phyloP scores from a whole-genome alignment of 2,329 filamentous ascomycete species.

The Ramularia collo-cygni region DNA sequence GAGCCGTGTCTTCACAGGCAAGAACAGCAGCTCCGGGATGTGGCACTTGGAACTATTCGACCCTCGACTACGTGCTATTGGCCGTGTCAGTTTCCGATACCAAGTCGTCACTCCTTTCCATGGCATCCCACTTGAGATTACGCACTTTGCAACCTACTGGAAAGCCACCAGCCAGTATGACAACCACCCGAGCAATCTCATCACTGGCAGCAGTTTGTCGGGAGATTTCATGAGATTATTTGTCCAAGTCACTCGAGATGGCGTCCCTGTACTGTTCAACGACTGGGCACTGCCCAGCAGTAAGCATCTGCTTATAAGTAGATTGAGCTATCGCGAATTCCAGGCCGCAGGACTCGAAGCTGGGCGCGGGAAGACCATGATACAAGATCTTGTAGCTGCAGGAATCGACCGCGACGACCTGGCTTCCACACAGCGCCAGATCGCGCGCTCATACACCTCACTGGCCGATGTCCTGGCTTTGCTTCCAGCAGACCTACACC shows the following conservation, averaged over 20 bases:
- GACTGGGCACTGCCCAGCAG: constrained; percentile 57
- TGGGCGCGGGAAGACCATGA: constrained; percentile 20
- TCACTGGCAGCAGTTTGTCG: constrained; percentile 89
- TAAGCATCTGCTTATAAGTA: constrained; percentile 68
- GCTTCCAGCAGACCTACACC: constrained; percentile 71
- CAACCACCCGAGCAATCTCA: constrained; percentile 74
- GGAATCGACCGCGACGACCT: constrained; percentile 38
- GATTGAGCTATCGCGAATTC: constrained; percentile 70
- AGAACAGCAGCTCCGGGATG: constrained; percentile 65
- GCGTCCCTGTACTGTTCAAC: constrained; percentile 79
- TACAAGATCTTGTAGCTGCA: constrained; percentile 23
- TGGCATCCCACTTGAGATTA: constrained; percentile 88
- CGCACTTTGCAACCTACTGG: constrained; percentile 98
- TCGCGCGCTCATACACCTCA: constrained; percentile 68
- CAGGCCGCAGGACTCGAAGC: constrained; percentile 36
- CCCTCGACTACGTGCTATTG: constrained; percentile 81
- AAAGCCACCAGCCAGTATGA: constrained; percentile 94
- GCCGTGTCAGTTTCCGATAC: constrained; percentile 87
- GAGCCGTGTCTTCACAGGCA: constrained; percentile 74
- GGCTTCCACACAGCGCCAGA: constrained; percentile 61
- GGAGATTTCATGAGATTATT: constrained; percentile 92
- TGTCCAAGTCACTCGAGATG: constrained; percentile 85
- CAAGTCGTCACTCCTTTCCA: constrained; percentile 96
- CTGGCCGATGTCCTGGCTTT: constrained; percentile 68
- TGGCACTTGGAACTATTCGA: constrained; percentile 90